Base-by-base conservation (phyloP, 495 filamentous ascomycete species). In the Penicillium turbatum region DNA sequence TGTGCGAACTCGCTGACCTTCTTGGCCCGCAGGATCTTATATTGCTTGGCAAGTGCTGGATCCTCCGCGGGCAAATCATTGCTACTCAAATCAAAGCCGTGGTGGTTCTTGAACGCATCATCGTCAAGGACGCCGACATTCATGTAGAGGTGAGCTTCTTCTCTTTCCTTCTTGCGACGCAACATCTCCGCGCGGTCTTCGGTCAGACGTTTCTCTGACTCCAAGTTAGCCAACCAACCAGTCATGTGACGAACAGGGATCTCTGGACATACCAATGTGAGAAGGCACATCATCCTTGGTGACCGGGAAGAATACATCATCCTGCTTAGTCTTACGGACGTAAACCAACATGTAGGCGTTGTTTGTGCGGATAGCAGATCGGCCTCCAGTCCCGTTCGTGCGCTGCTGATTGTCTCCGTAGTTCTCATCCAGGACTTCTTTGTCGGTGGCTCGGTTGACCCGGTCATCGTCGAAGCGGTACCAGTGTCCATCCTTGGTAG, bases 281-380 rank as follows among this genome's bases (percentile, higher is more conserved):
- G 76, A 62, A 12, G 93, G 93, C 17, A 89, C 86, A 61, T 96
- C 90, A 1, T 86, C 82, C 39, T 84, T 75, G 11, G 81, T 78
- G 36, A 93, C 85, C 0, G 86, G 80, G 42, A 85, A 81, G 46
- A 98, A 80, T 51, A 97, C 85, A 55, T 86, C 78, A 62, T 96
- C 90, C 32, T 89, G 69, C 39, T 86, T 80, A 43, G 84, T 87
- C 71, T 96, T 89, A 26, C 95, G 86, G 55, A 97, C 86, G 65
- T 99, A 99, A 12, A 99, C 95, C 72, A 99, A 71, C 93, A 99
- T 99, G 74, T 99, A 99, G 13, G 93, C 95, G 54, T 85, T 83
- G 77, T 80, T 24, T 84, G 75, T 8, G 85, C 85, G 59, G 86
- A 86, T 6, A 82, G 85, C 58, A 86, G 87, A 24, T 54, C 84